Conservation (phyloP, 768 basidiomycete genomes). For the Kwoniella shandongensis region DNA sequence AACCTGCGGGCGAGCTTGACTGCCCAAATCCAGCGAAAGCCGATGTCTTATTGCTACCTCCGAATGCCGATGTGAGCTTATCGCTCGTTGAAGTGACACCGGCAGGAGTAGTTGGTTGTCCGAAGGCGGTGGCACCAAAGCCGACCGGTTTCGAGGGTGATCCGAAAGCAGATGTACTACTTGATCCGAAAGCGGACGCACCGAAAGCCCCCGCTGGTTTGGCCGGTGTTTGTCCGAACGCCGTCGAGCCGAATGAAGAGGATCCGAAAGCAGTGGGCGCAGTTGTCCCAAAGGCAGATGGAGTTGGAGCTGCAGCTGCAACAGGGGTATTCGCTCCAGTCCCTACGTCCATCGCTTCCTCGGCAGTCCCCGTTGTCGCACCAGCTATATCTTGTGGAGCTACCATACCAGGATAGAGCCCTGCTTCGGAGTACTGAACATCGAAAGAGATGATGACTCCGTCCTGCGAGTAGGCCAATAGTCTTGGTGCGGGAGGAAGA, state of each 20-base stretch:
- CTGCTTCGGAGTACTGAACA: conserved; percentile 41
- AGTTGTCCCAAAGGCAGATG: neutral
- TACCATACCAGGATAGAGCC: conserved; percentile 48
- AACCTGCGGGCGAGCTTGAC: neutral
- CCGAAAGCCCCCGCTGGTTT: conserved; percentile 23
- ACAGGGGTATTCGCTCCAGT: conserved; percentile 16
- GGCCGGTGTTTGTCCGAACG: conserved; percentile 8
- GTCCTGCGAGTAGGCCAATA: conserved; percentile 53
- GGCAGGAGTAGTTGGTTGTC: conserved; percentile 4
- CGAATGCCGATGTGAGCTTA: neutral
- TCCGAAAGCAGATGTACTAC: conserved; percentile 26
- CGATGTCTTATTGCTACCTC: neutral
- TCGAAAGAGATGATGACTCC: conserved; percentile 53
- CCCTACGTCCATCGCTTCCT: conserved; percentile 17
- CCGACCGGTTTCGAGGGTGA: conserved; percentile 13
- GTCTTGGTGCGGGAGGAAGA: conserved; percentile 44
- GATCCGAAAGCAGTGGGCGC: conserved; percentile 25
- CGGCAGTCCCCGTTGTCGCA: neutral
- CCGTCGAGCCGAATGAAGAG: conserved; percentile 15
- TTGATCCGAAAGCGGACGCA: conserved; percentile 30
- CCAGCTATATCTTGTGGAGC: conserved; percentile 27
- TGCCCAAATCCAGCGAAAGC: conserved; percentile 9
- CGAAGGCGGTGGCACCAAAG: conserved; percentile 25
- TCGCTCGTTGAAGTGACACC: conserved; percentile 3
- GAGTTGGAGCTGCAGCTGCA: conserved; percentile 13